These are phyloP conservation scores for Argentina anserina DNA, from an alignment of 306 rosid genomes.

Conservation along the genomic window DNA sequence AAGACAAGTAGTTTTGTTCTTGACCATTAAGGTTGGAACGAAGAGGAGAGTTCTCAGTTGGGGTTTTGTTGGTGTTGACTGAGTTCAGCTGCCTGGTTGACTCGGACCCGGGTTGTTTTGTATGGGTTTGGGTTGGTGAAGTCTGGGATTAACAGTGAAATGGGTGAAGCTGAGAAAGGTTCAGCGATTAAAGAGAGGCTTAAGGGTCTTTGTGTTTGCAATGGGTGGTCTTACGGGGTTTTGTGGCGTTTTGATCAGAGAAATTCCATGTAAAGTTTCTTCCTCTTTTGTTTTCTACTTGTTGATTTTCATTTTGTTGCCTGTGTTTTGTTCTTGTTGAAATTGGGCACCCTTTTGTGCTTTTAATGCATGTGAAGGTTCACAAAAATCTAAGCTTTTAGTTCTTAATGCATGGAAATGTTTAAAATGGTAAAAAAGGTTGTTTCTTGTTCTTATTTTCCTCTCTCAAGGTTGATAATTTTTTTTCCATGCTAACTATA, in stretches of 20 bases:
- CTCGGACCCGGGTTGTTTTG: constrained; percentile 21
- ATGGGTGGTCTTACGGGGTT: constrained; percentile 77
- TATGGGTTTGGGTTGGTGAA: constrained; percentile 30
- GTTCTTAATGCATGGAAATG: neutral
- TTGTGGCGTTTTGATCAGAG: constrained; percentile 65
- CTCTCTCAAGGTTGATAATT: neutral
- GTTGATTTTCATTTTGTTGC: neutral
- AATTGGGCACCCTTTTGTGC: neutral
- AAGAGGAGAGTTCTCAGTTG: constrained; percentile 15
- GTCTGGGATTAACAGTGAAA: constrained; percentile 18
- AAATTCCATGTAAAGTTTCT: constrained; percentile 61
- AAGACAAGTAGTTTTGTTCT: neutral
- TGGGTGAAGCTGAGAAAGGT: constrained; percentile 36
- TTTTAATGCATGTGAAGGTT: neutral
- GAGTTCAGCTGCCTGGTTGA: constrained; percentile 14
- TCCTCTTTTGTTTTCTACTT: constrained; percentile 8
- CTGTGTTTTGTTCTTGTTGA: neutral
- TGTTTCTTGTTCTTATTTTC: constrained; percentile 1
- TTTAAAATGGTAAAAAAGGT: neutral
- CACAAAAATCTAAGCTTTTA: constrained; percentile 3
- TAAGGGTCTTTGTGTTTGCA: constrained; percentile 46
- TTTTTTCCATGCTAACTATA: constrained; percentile 1
- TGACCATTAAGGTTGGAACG: neutral
- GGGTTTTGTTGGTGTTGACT: constrained; percentile 7
- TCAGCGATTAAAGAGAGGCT: constrained; percentile 47